A percentile compares a stretch with the other conserved stretches of the same genome.
Evolutionary conservation across 2,329 filamentous ascomycete species (phyloP).

Genomic region (Alternaria brassicicola): DNA sequence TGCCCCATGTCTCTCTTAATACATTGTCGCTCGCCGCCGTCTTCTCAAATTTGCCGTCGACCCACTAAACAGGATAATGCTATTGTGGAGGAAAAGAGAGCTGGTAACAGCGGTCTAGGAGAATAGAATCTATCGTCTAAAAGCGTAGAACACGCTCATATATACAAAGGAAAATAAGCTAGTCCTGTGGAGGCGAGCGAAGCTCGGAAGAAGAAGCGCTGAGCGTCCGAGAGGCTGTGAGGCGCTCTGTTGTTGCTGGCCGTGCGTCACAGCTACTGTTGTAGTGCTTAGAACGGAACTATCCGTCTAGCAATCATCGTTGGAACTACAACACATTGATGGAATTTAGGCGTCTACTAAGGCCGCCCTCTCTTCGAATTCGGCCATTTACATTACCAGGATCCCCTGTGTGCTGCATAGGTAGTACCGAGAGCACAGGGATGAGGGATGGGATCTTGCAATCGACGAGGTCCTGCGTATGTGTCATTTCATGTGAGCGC

Average conservation of each 20-base stretch:
- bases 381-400: not conserved
- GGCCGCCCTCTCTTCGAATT: not conserved
- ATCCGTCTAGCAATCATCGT: not conserved
- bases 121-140: too few species aligned
- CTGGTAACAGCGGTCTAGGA: too few species aligned
- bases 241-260: too few species aligned
- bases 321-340: not conserved
- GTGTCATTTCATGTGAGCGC: not conserved
- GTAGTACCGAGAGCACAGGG: not conserved
- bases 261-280: too few species aligned
- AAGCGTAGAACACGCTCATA: too few species aligned
- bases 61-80: not conserved
- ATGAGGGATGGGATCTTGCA: not conserved
- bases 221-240: too few species aligned
- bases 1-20: not conserved
- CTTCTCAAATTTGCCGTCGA: not conserved
- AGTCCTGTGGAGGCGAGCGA: too few species aligned
- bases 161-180: too few species aligned
- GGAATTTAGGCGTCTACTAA: not conserved
- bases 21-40: not conserved
- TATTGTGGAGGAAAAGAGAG: too few species aligned
- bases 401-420: not conserved
- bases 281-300: not conserved
- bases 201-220: too few species aligned
- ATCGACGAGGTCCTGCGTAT: not conserved